A percentile compares a stretch with the other conserved stretches of the same genome.
phyloP scores from a whole-genome alignment of 208 protist genomes.

The Chromosphaera perkinsii region DNA sequence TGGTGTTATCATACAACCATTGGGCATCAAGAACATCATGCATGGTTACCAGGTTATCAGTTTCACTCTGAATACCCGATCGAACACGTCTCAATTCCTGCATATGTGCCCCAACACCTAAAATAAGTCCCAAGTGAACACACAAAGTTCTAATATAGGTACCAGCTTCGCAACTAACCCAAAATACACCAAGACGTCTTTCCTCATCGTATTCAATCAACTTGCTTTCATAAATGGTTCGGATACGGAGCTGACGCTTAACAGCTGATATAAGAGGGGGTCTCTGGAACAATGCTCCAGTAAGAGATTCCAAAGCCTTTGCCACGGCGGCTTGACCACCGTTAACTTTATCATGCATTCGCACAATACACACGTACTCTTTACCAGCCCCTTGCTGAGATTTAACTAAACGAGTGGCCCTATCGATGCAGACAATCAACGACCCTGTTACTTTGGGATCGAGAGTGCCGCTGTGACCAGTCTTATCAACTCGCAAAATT shows the following conservation, averaged over 20 bases:
- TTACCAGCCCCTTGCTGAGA: slow-evolving; percentile 98
- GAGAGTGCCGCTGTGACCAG: slow-evolving; percentile 97
- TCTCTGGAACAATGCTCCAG: slow-evolving; percentile 95
- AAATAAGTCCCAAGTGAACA: slow-evolving; percentile 96
- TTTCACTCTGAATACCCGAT: slow-evolving; percentile 79
- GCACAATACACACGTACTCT: slow-evolving; percentile 96
- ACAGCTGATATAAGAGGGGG: slow-evolving; percentile 96
- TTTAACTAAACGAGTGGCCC: slow-evolving; percentile 98
- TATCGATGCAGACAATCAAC: slow-evolving; percentile 97
- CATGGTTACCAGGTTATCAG: slow-evolving; percentile 95
- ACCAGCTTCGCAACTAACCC: slow-evolving; percentile 97
- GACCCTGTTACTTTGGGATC: slow-evolving; percentile 97
- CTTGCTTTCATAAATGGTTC: slow-evolving; percentile 97
- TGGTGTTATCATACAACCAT: slow-evolving; percentile 90
- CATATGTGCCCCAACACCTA: slow-evolving; percentile 97
- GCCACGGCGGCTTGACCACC: slow-evolving; percentile 37
- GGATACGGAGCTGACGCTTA: slow-evolving; percentile 89
- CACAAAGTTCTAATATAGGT: slow-evolving; percentile 99
- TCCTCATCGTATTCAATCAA: slow-evolving; percentile 97
- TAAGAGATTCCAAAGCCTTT: slow-evolving; percentile 88
- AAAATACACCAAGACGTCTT: slow-evolving; percentile 91
- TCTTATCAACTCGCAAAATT: slow-evolving; percentile 97
- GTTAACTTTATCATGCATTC: slow-evolving; percentile 85
- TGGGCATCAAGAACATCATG: slow-evolving; percentile 99
- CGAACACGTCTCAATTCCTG: slow-evolving; percentile 96